Base-by-base conservation (phyloP, 805 yeast species). In the Lipomyces mesembrius region DNA sequence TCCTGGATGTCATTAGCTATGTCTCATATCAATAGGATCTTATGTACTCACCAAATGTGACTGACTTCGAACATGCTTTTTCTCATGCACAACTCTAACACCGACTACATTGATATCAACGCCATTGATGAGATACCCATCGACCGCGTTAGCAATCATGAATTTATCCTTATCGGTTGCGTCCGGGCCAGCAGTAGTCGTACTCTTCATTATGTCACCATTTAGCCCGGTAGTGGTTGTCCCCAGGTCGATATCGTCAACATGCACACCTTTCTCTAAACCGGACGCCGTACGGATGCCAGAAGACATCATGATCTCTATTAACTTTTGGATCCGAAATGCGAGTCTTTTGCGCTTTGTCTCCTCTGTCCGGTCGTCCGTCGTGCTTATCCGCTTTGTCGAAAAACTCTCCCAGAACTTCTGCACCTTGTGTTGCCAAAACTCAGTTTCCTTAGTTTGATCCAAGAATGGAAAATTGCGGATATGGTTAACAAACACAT, bases 351-450 rank as follows among this genome's bases (percentile, higher is more conserved):
- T 84, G 37, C 92, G 81, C 74, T 95, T 88, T 2, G 92, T 85
- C n/a, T 85, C 79, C 68, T 89, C 91, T 17, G 87, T 88, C 39
- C 97, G 81, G 72, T 91, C 97, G 54, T 85, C 85, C 32, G 93
- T 84, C 65, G 87, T 84, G 69, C 92, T 87, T 60, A 94, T 85
- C 55, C 86, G 85, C 75, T 91, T 86, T 25, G 83, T 79, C 77
- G 90, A 88, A 79, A 95, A 88, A 63, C 88, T 84, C 75, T 92
- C 96, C 74, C 89, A 85, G 74, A 93, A 91, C 32, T 88, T 87
- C 77, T 93, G 97, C 0, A 92, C 87, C 59, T 88, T 88, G 57
- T 80, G 82, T 60, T 85, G 85, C 97, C 98, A 94, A 74, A 94
- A 91, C 60, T 86, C 85, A 55, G 84, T 83, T 56, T 84, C 82